Base-by-base conservation (phyloP, 2,329 filamentous ascomycete species). In the Parastagonospora nodorum region DNA sequence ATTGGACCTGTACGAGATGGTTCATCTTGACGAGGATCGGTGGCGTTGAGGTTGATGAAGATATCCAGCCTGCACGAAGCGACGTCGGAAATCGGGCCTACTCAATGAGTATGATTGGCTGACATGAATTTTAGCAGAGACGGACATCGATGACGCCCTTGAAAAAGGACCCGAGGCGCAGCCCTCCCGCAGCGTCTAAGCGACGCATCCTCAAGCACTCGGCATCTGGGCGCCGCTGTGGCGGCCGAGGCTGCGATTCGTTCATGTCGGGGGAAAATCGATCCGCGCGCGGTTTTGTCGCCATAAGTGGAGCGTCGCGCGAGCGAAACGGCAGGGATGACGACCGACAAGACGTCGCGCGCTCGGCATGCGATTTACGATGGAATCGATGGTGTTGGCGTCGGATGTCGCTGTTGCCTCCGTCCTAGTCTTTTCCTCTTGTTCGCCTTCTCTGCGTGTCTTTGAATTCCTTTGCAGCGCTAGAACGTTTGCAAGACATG, bases 341-440 rank as follows among this genome's bases (percentile, higher is more conserved):
- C 50, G 55, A 53, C 45, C 35, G 49, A 48, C 49, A 61, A 57
- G 56, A 55, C 53, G 30, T 54, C 43, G 50, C 33, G 48, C 40
- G 27, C 52, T 55, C 42, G 53, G 53, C 53, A 30, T 43, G 42
- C 41, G 14, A 11, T 41, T 30, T 33, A 47, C 48, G 55, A 43
- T 53, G 53, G 37, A 32, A 55, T 51, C 45, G 49, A 33, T 53
- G 49, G 53, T 51, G 35, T 37, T 53, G 51, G 49, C 48, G 35
- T 38, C 44, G 15, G 29, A 32, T 48, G 55, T 53, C 45, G 51
- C 37, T 45, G 42, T 39, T 33, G 37, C 28, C 30, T 42, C 40
- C 27, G 40, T 43, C 9, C 33, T 29, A 42, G 33, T 19, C 30
- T 41, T 39, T 16, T 29, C 31, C 31, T 30, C 14, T 10, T 15